Conservation (phyloP, 139 green algal genomes). For the Closterium sp. region DNA sequence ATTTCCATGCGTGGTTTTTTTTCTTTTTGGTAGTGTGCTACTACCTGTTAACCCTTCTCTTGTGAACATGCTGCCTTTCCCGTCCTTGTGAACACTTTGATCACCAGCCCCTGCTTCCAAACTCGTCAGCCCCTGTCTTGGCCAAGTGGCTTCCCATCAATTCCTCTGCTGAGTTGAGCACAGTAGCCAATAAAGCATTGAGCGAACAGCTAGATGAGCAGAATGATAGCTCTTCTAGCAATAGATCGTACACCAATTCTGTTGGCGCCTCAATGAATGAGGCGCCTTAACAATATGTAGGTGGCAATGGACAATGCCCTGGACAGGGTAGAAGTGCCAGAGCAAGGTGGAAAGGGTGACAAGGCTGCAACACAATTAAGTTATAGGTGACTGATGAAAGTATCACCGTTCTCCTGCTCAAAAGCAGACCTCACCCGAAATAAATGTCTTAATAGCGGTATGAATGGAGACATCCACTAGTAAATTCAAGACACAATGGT, state of each 20-base stretch:
- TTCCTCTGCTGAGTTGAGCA: neutral
- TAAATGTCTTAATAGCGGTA: neutral
- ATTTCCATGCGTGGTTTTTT: neutral
- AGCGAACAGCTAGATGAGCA: neutral
- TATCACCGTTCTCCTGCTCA: neutral
- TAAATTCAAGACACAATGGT: neutral
- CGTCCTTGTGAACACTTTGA: neutral
- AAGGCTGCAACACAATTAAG: no score
- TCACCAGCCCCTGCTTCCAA: neutral
- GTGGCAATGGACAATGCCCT: no score
- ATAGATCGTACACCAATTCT: neutral
- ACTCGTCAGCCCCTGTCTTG: neutral
- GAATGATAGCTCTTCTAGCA: neutral
- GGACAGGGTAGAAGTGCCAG: neutral
- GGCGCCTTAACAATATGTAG: neutral
- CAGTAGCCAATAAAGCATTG: neutral
- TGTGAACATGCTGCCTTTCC: neutral
- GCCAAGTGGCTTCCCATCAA: neutral
- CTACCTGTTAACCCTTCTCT: no score
- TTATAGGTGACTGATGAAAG: no score
- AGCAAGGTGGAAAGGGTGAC: no score
- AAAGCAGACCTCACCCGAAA: neutral
- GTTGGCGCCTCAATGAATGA: neutral
- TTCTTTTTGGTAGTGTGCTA: no score
- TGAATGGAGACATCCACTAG: neutral